Base-by-base conservation (phyloP, 495 filamentous ascomycete species). In the Aspergillus biplanus region DNA sequence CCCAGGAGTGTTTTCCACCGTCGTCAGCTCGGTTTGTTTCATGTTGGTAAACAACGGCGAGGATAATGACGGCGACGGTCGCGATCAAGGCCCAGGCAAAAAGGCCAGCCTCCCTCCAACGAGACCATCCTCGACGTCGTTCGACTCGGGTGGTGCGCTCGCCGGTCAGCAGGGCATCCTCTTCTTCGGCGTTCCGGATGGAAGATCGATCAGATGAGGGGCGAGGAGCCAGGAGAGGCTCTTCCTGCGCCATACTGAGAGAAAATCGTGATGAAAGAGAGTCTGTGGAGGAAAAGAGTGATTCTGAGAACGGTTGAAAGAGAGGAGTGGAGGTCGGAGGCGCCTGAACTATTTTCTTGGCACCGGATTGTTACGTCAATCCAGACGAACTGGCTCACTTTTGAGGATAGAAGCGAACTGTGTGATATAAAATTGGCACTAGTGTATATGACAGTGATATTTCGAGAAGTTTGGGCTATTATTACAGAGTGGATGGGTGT, bases 31-130 rank as follows among this genome's bases (percentile, higher is more conserved):
- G 69, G 33, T 73, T 77, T 37, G 83, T 71, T 58, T 86, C 78
- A 71, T 92, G 87, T 67, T 92, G 89, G 66, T 86, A 88, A 46
- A 92, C 73, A 9, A 92, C 89, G 5, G 89, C 89, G 21, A 94
- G 80, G 15, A 94, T 80, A 53, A 95, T 84, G 7, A 93, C 87
- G 32, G 82, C 84, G 21, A 89, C 84, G 0, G 94, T 97, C 6
- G 94, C 96, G n/a, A 95, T 70, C 13, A 96, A 67, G 15, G 94
- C 94, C 94, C 95, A 99, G 31, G 84, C 76, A 65, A 97, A 93
- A 44, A 97, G 73, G 5, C 89, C 86, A 53, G 92, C 71, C 66
- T 96, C 85, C 56, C 83, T 75, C 88, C 89, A 91, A 64, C 83
- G 82, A 8, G 71, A 63, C 81, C 83, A 81, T 62, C 74, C 72